Conservation (phyloP, 2,329 filamentous ascomycete species). For the Chaetomium strumarium region DNA sequence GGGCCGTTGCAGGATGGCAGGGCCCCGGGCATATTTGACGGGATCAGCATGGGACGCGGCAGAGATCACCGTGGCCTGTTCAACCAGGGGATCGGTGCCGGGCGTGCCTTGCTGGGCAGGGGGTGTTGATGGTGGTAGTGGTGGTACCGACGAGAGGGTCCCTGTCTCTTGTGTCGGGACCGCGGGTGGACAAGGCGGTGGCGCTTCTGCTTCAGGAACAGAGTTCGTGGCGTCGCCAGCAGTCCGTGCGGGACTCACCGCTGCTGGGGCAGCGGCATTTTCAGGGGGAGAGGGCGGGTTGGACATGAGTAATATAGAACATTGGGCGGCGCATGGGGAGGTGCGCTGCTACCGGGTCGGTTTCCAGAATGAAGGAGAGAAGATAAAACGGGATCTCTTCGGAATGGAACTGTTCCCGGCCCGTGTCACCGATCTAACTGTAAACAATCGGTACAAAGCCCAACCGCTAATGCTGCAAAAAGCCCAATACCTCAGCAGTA, state of each 20-base stretch:
- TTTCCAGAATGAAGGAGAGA: constrained; percentile 1
- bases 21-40: constrained; percentile 44
- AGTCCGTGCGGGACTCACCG: constrained; percentile 34
- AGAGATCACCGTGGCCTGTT: constrained; percentile 18
- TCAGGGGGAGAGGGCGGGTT: constrained; percentile 43
- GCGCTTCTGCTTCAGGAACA: constrained; percentile 4
- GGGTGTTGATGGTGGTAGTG: constrained; percentile 14
- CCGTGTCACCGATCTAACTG: background rate
- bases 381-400: background rate
- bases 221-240: constrained; percentile 8
- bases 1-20: constrained; percentile 37
- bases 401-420: background rate
- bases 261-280: constrained; percentile 49
- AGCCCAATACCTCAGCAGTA: background rate
- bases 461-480: background rate
- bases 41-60: constrained; percentile 32
- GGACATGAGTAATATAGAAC: constrained; percentile 50
- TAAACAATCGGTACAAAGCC: too few species aligned
- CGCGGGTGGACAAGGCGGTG: constrained; percentile 3
- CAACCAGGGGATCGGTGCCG: constrained; percentile 19
- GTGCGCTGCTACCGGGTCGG: background rate
- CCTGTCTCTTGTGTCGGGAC: constrained; percentile 12
- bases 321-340: constrained; percentile 37
- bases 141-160: constrained; percentile 18
- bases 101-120: constrained; percentile 17